These are phyloP conservation scores for Phytomonas sp. DNA, from an alignment of 208 protist species.

Conservation along the genomic window DNA sequence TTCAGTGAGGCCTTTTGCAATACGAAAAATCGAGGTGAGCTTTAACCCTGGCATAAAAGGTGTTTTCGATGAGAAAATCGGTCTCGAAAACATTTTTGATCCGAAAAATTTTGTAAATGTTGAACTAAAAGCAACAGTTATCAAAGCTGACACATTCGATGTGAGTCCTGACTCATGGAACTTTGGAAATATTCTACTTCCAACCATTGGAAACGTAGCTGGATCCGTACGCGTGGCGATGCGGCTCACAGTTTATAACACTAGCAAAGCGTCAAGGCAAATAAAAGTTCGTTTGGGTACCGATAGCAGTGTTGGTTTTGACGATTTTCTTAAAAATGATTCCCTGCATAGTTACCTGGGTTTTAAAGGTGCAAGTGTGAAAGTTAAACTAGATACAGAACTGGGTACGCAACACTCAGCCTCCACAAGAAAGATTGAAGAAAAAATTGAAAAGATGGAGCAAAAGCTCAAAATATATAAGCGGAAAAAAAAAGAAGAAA, in stretches of 20 bases:
- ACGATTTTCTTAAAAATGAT: not conserved
- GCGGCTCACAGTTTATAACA: slow-evolving; percentile 70
- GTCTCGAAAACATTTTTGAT: slow-evolving; percentile 62
- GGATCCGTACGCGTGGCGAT: slow-evolving; percentile 36
- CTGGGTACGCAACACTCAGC: slow-evolving; percentile 42
- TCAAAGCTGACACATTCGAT: slow-evolving; percentile 84
- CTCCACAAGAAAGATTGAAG: slow-evolving; percentile 69
- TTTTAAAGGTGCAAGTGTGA: slow-evolving; percentile 65
- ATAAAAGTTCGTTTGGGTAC: slow-evolving; percentile 39
- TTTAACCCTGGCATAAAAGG: slow-evolving; percentile 83
- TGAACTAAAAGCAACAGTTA: slow-evolving; percentile 75
- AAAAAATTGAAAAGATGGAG: slow-evolving; percentile 85
- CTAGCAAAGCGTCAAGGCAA: slow-evolving; percentile 50
- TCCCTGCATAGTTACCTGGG: slow-evolving; percentile 16
- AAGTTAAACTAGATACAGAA: slow-evolving; percentile 66
- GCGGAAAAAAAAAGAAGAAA: slow-evolving; percentile 83
- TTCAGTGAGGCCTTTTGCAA: slow-evolving; percentile 66
- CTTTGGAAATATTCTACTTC: slow-evolving; percentile 54
- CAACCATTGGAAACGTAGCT: slow-evolving; percentile 16
- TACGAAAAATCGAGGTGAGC: slow-evolving; percentile 69
- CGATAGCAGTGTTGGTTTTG: not conserved
- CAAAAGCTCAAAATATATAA: slow-evolving; percentile 85
- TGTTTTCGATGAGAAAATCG: slow-evolving; percentile 65
- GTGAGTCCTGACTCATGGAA: slow-evolving; percentile 76
- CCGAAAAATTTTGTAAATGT: slow-evolving; percentile 49